Percentiles rank a stretch among this genome's conserved stretches.
Evolutionary conservation across 139 green algal genomes (phyloP).

Genomic region (Astrephomene gubernaculifera): DNA sequence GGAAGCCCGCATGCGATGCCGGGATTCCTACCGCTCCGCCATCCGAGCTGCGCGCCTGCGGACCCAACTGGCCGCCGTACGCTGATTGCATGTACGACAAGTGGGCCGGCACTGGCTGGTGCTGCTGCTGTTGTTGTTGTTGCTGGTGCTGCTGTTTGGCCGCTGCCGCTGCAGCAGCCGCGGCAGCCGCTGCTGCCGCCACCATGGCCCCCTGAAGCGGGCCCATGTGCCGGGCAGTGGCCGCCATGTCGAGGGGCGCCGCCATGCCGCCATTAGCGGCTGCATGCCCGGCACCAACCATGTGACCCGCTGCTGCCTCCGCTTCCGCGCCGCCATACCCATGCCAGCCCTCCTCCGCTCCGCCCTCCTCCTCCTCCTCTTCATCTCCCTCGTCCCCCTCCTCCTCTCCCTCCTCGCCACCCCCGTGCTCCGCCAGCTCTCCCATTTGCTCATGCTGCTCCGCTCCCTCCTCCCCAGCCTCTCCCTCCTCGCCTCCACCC

Average conservation of each 20-base stretch:
- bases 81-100: no score
- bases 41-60: background rate
- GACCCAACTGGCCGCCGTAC: background rate
- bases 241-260: background rate
- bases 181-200: background rate
- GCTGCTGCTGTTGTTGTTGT: background rate
- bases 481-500: no score
- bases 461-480: no score
- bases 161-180: background rate
- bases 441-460: no score
- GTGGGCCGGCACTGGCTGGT: background rate
- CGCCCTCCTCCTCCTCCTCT: background rate
- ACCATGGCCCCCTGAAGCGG: conserved; percentile 25
- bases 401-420: background rate
- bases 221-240: background rate
- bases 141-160: background rate
- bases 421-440: no score
- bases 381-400: background rate
- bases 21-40: no score
- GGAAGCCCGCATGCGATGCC: no score
- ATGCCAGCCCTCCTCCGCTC: background rate
- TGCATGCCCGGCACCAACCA: background rate
- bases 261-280: background rate
- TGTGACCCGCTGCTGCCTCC: background rate
- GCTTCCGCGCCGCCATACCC: background rate